Base-by-base conservation (phyloP, 139 green algal species). In the Klebsormidium nitens region DNA sequence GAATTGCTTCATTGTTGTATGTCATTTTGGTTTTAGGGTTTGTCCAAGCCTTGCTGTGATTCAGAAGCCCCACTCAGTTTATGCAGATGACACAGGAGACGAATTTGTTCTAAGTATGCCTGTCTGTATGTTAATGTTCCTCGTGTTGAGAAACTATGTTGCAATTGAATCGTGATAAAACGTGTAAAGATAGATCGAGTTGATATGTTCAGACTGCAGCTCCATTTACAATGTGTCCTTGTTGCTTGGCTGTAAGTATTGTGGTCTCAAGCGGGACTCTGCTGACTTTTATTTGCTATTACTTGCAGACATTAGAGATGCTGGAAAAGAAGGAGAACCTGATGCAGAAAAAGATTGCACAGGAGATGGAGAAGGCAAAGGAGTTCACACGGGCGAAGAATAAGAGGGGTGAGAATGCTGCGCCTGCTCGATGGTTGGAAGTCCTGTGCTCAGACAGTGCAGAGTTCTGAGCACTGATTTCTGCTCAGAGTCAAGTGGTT, bases 261-360 rank as follows among this genome's bases (percentile, higher is more conserved):
- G 44, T 52, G 17, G 44, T 17, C 17, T 52, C 44, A 52, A 28
- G 44, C 44, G 14, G 14, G 44, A 14, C 17, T 14, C 44, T 52
- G 14, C 44, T 17, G 32, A 34, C n/a, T n/a, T 52, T 19, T 52
- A 17, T 28, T 52, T 17, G 44, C 17, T 52, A 19, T 52, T 17
- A 61, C 11, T 35, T 72, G 42, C 78, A 97, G 81, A 89, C 89
- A 34, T 85, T 95, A 63, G 91, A 96, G 72, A 84, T 94, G 74
- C 81, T 98, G 32, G 84, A 93, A 38, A 97, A 97, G 74, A 85
- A 89, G 52, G 86, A 90, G 36, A 68, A 76, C 23, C 62, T 98
- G 17, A 72, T 97, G 28, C 86, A 96, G 70, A 93, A 93, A 66
- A 89, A 89, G 44, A 82, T 95, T 8, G 84, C 82, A 0, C 63